Evolutionary conservation across 805 yeast genomes (phyloP).

Genomic region (Sugiyamaella boreocaroliniensis): DNA sequence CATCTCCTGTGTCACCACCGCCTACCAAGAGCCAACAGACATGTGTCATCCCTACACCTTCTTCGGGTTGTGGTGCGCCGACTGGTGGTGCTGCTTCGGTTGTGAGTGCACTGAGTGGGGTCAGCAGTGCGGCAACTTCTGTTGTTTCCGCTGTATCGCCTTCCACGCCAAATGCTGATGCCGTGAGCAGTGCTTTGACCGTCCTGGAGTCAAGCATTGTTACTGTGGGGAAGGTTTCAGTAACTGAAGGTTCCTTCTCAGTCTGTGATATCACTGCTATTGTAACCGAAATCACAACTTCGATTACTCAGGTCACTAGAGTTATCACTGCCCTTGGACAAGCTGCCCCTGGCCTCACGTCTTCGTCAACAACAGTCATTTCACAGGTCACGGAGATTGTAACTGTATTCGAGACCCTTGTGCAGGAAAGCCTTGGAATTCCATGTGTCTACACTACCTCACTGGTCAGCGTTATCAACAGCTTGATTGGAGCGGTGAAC

Average conservation of each 20-base stretch:
- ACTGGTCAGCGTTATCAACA: background rate
- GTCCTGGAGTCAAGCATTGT: background rate
- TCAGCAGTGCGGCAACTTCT: background rate
- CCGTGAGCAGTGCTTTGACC: background rate
- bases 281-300: background rate
- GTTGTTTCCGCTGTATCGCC: background rate
- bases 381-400: background rate
- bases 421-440: background rate
- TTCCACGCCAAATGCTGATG: background rate
- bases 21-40: background rate
- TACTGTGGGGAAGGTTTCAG: background rate
- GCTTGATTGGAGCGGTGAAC: background rate
- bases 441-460: background rate
- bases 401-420: background rate
- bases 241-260: background rate
- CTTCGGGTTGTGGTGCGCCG: background rate
- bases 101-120: background rate
- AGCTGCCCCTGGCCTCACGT: background rate
- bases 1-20: background rate
- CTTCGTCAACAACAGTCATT: background rate
- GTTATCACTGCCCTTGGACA: background rate
- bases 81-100: background rate
- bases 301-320: background rate
- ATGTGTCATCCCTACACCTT: background rate
- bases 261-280: background rate